phyloP scores from a whole-genome alignment of 768 basidiomycete species.

The Calocybe indica region DNA sequence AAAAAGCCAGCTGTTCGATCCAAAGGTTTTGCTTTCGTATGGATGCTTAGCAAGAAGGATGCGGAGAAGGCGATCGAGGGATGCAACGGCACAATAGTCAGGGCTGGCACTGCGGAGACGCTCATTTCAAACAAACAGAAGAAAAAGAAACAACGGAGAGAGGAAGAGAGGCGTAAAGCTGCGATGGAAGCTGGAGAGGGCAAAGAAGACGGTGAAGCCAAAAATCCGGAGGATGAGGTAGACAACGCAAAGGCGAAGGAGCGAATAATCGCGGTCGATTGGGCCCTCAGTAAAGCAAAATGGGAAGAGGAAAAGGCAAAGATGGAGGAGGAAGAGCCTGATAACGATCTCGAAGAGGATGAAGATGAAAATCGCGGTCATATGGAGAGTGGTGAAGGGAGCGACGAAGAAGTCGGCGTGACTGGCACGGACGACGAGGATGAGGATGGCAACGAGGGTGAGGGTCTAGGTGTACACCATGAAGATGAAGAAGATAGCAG shows the following conservation, averaged over 20 bases:
- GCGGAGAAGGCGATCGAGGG: conserved; percentile 77
- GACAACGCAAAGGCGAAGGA: conserved; percentile 33
- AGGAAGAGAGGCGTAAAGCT: conserved; percentile 43
- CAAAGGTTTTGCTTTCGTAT: conserved; percentile 92
- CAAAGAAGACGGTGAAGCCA: conserved; percentile 26
- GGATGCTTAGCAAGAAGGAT: conserved; percentile 83
- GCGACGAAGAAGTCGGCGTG: conserved; percentile 13
- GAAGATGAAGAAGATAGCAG: conserved; percentile 28
- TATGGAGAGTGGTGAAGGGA: conserved; percentile 17
- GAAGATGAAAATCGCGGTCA: conserved; percentile 23
- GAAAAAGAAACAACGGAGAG: conserved; percentile 53
- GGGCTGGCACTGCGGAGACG: conserved; percentile 53
- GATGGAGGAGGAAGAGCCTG: conserved; percentile 28
- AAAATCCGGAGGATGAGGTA: conserved; percentile 27
- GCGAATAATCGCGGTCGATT: conserved; percentile 87
- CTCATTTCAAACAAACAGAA: conserved; percentile 62
- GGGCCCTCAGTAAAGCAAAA: conserved; percentile 91
- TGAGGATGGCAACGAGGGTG: conserved; percentile 32
- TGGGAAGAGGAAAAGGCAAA: conserved; percentile 80
- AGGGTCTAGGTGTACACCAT: conserved; percentile 37
- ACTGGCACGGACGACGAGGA: conserved; percentile 13
- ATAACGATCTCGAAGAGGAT: conserved; percentile 33
- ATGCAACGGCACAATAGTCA: conserved; percentile 70
- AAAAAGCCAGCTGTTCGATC: conserved; percentile 26
- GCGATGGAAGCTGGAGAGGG: conserved; percentile 30